Conservation (phyloP, 2,329 filamentous ascomycete species). For the Dactylellina cionopaga region DNA sequence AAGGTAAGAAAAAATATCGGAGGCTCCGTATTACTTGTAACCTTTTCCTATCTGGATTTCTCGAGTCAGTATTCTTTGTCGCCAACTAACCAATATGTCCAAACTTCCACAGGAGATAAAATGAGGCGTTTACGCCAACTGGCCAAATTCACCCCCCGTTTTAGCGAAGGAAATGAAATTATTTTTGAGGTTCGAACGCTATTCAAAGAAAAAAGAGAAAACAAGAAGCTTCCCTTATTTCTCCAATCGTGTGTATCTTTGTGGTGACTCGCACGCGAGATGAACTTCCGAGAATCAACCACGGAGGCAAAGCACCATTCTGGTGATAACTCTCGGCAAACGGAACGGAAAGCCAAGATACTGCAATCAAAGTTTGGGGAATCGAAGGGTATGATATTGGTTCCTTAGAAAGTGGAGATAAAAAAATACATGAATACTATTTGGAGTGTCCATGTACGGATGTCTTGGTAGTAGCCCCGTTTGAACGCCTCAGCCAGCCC, state of each 20-base stretch:
- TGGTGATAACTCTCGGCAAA: too few relatives aligned
- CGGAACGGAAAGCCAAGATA: too few relatives aligned
- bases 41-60: constrained; percentile 30
- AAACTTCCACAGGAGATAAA: constrained; percentile 5
- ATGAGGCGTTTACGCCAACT: constrained; percentile 9
- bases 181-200: too few relatives aligned
- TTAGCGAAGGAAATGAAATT: constrained; percentile 14
- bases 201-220: constrained; percentile 3
- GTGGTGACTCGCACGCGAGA: too few relatives aligned
- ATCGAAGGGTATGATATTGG: too few relatives aligned
- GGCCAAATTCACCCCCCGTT: too few relatives aligned
- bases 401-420: too few relatives aligned
- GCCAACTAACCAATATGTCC: constrained; percentile 12
- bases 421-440: constrained; percentile 21
- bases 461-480: constrained; percentile 27
- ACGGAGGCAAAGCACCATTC: too few relatives aligned
- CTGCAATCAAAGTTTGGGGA: too few relatives aligned
- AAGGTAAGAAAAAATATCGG: background rate
- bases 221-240: background rate
- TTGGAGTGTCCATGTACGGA: constrained; percentile 22
- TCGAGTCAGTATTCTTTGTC: constrained; percentile 25
- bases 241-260: background rate
- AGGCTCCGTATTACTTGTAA: too few relatives aligned
- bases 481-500: constrained; percentile 29
- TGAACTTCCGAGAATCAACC: too few relatives aligned